phyloP scores from a whole-genome alignment of 225 moss, liverwort and hornwort genomes.

The Lunularia cruciata region DNA sequence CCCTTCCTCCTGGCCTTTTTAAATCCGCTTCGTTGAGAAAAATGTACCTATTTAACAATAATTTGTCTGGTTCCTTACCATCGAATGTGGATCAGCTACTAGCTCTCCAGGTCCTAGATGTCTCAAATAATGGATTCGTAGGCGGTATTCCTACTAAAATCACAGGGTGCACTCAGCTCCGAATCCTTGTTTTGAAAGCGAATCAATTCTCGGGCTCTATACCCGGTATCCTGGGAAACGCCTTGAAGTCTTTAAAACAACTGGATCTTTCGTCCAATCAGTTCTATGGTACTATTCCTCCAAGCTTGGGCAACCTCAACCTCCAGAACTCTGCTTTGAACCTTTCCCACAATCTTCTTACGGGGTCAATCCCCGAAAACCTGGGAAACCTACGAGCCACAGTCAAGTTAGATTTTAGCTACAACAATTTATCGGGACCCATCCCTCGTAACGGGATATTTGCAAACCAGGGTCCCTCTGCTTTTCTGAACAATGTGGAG shows the following conservation, averaged over 20 bases:
- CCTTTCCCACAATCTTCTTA: constrained; percentile 50
- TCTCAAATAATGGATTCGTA: constrained; percentile 27
- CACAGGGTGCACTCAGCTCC: constrained; percentile 24
- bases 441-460: constrained; percentile 36
- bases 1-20: constrained; percentile 16
- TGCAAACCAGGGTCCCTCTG: not conserved
- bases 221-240: constrained; percentile 31
- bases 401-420: constrained; percentile 50
- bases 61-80: constrained; percentile 33
- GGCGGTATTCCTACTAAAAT: constrained; percentile 38
- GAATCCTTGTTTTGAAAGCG: constrained; percentile 8
- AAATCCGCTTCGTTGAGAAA: constrained; percentile 27
- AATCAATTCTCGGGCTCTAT: constrained; percentile 36
- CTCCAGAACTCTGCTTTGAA: constrained; percentile 39
- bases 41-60: constrained; percentile 31
- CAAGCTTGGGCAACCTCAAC: constrained; percentile 34
- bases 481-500: constrained; percentile 11
- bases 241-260: constrained; percentile 20
- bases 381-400: constrained; percentile 53
- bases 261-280: constrained; percentile 37
- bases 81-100: constrained; percentile 17
- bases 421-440: constrained; percentile 48
- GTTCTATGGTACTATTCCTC: constrained; percentile 34
- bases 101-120: constrained; percentile 27
- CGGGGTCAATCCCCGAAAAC: constrained; percentile 47